Conservation (phyloP, 176 grass and related monocot species). For the Saccharum officinarum region DNA sequence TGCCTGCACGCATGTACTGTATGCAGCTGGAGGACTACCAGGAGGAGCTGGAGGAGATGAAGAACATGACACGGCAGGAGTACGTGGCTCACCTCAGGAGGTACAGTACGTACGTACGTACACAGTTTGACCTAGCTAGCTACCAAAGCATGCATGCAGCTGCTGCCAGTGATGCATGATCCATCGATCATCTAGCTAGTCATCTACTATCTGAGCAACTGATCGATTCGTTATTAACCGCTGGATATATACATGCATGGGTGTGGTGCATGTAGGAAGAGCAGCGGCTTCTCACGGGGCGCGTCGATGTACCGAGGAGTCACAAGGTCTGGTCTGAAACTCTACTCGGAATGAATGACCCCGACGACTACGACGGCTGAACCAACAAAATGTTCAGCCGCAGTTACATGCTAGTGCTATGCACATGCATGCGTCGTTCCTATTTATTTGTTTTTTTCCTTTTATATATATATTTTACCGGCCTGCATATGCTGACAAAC, state of each 20-base stretch:
- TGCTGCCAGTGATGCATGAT: neutral
- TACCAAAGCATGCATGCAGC: too few relatives aligned
- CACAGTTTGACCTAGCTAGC: neutral
- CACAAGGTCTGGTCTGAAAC: constrained; percentile 55
- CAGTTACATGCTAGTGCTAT: too few relatives aligned
- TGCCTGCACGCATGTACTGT: too few relatives aligned
- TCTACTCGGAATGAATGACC: neutral
- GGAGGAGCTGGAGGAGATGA: constrained; percentile 95
- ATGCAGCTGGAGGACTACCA: constrained; percentile 87
- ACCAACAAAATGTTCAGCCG: too few relatives aligned
- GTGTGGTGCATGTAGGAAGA: constrained; percentile 56
- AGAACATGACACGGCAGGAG: constrained; percentile 98
- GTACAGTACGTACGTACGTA: constrained; percentile 21
- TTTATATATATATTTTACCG: neutral
- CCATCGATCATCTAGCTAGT: neutral
- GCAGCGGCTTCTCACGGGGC: constrained; percentile 93
- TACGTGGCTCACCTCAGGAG: constrained; percentile 97
- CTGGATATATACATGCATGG: neutral
- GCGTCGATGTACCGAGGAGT: constrained; percentile 96
- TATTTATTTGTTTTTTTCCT: neutral
- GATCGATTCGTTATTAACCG: neutral
- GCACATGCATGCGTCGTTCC: neutral
- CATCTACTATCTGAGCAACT: neutral
- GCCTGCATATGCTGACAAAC: neutral
- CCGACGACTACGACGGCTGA: neutral